Percentiles rank a stretch among this genome's conserved stretches.
Conservation (phyloP, 306 rosid species). For the Citrullus colocynthis region DNA sequence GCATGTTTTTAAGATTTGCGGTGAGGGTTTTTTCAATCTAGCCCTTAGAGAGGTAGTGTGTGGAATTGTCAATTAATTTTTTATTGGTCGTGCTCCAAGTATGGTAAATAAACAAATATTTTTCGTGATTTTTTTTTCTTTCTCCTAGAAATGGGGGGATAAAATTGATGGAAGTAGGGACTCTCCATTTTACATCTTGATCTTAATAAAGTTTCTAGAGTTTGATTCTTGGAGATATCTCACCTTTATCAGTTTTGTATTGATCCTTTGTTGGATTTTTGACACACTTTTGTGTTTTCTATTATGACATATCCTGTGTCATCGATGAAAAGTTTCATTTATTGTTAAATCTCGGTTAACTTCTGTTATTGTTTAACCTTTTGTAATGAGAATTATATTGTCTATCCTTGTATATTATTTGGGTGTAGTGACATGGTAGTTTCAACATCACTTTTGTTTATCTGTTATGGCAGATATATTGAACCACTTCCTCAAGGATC, state of each 20-base stretch:
- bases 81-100: too few species aligned
- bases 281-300: not conserved
- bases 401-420: not conserved
- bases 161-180: too few species aligned
- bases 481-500: conserved; percentile 86
- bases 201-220: not conserved
- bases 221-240: not conserved
- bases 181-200: not conserved
- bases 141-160: too few species aligned
- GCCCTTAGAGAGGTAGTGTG: too few species aligned
- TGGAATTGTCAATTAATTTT: too few species aligned
- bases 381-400: not conserved
- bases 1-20: too few species aligned
- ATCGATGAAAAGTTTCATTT: too few species aligned
- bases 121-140: too few species aligned
- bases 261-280: not conserved
- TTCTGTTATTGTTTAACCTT: not conserved
- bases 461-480: conserved; percentile 46
- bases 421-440: not conserved
- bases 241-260: not conserved
- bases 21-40: too few species aligned
- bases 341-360: not conserved
- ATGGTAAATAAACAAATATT: too few species aligned
- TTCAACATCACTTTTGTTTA: not conserved
- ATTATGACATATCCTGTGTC: not conserved